Base-by-base conservation (phyloP, 23 red algal species). In the Pyropia haitanensis region DNA sequence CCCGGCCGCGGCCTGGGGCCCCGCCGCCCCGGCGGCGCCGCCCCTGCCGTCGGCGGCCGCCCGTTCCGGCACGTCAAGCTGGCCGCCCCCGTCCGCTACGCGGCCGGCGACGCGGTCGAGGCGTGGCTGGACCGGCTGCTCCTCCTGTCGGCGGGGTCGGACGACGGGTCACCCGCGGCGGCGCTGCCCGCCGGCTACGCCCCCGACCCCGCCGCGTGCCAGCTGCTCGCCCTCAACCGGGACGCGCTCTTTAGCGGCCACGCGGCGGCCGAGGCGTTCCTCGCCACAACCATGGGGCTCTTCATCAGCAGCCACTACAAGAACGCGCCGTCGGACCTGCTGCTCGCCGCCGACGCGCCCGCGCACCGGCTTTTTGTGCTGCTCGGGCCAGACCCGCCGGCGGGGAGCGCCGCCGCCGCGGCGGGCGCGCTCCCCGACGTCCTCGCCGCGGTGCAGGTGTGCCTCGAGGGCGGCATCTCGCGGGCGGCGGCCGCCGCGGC, bases 291-390 rank as follows among this genome's bases (percentile, higher is more conserved):
- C 4, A 90, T 97, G 73, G 85, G 85, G 19, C 79, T 97, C 18
- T 97, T 97, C 74, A 85, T 97, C 27, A 67, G 78, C 10, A 83
- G 76, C 53, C 93, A 97, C 55, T 97, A 97, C 72, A 97, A 97
- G 46, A 97, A 97, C 72, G 81, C 93, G 1, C 93, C 93, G 20
- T 91, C 90, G 48, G 93, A 97, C 71, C 73, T 97, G 71, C 85
- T 88, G 69, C 85, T 97, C 79, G 68, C 90, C 31, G 78, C 76
- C 18, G 93, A 97, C 63, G 93, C 93, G 18, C 84, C 93, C 14
- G 85, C 80, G 0, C 93, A 97, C 65, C 80, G 63, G 30, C 60
- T 97, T 27, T 97, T 84, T 64, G 93, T 97, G n/a, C 58, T 97
- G 21, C 75, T 97, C 3, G 93, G 65, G 22, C 93, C 93, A 15